These are phyloP conservation scores for Serendipita sp. DNA, from an alignment of 768 basidiomycete species.

Conservation along the genomic window DNA sequence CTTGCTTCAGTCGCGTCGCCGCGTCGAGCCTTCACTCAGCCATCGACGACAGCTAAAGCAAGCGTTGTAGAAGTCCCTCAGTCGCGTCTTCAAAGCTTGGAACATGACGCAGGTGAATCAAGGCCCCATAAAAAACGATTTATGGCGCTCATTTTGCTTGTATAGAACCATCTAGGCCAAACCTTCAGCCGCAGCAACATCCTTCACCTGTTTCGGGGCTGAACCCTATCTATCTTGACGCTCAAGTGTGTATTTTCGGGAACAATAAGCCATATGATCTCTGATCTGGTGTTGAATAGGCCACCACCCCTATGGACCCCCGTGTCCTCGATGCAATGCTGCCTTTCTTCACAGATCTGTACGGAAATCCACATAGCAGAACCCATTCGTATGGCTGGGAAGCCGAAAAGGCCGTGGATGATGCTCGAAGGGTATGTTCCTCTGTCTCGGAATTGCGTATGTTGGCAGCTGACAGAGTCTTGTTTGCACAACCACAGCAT, in stretches of 20 bases:
- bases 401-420: conserved; percentile 86
- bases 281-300: conserved; percentile 30
- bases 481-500: conserved; percentile 30
- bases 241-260: conserved; percentile 49
- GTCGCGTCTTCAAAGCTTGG: not conserved
- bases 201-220: conserved; percentile 38
- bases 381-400: conserved; percentile 99
- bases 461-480: not conserved
- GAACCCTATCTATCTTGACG: conserved; percentile 89
- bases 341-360: conserved; percentile 87
- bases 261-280: not conserved
- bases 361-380: conserved; percentile 93
- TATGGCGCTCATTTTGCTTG: not conserved
- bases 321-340: conserved; percentile 95
- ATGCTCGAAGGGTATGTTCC: conserved; percentile 57
- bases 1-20: conserved; percentile 7
- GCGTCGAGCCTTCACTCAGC: conserved; percentile 56
- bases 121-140: conserved; percentile 44
- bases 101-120: conserved; percentile 41
- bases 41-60: conserved; percentile 66
- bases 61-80: conserved; percentile 62
- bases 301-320: conserved; percentile 94
- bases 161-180: conserved; percentile 80
- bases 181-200: conserved; percentile 38
- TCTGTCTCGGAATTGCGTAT: not conserved